Evolutionary conservation across 768 basidiomycete species (phyloP), one percentile per base, ranked within the genome.

Genomic region (Lentinula sp.): DNA sequence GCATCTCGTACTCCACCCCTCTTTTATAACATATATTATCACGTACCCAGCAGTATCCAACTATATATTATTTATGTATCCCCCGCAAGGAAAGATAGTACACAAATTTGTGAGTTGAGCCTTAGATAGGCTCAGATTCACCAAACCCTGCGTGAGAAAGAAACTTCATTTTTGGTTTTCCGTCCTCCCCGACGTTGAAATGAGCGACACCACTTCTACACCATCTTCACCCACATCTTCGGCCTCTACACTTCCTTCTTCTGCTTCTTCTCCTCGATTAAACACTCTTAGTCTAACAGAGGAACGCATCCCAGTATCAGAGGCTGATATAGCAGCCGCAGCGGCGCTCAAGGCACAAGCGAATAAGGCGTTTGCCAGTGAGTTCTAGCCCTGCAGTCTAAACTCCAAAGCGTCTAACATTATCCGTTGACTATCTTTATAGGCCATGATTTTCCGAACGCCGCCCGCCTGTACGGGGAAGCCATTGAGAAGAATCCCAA

Each of bases 401-500:
- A 18, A 54, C 53, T 33, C 32, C 8, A 23, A 57, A 12, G 20
- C 6, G 2, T 57, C 42, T 57, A 41, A 55, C 35, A 36, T 20
- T 16, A 35, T 53, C 6, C 52, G 16, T 48, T 23, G 16, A 48
- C 16, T n/a, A 8, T n/a, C 36, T 37, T 16, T 51, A 18, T 64
- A 78, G 91, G 74, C 51, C 90, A 93, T 71, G 85, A 91, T 66
- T 98, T 95, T 71, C 79, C 81, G 20, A 71, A 74, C 15, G 93
- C 95, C 10, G 87, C 90, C 9, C 79, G 82, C 43, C 74, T 97
- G 41, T 99, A 98, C 72, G 82, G 88, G 2, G 75, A 86, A 41
- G 93, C 96, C 2, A 90, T 98, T 65, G 86, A 89, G 65, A 82
- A 87, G 69, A 95, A 99, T 70, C 95, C 94, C 0, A 77, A 79